These are phyloP conservation scores for Bruguiera gymnorhiza DNA, from an alignment of 345 rosid genomes.

Conservation along the genomic window DNA sequence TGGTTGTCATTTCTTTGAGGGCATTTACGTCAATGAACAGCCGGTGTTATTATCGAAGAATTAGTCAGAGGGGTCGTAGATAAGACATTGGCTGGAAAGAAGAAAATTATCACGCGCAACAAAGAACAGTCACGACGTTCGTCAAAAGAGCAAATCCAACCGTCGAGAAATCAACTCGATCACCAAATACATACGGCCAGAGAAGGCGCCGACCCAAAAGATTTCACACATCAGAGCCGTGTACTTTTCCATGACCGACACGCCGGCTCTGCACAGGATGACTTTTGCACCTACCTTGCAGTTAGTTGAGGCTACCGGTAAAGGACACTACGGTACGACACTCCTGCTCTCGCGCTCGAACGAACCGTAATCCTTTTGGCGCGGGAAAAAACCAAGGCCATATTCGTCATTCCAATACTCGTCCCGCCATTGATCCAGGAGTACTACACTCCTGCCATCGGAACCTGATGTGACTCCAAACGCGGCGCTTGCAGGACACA, in stretches of 20 bases:
- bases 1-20: neutral
- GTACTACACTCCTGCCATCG: neutral
- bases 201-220: slow-evolving; percentile 4
- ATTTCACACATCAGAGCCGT: slow-evolving; percentile 14
- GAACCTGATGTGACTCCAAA: slow-evolving; percentile 21
- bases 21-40: slow-evolving; percentile 11
- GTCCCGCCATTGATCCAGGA: slow-evolving; percentile 3
- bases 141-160: slow-evolving; percentile 16
- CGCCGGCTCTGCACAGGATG: slow-evolving; percentile 28
- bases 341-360: no score
- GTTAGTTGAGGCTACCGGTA: slow-evolving; percentile 25
- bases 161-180: slow-evolving; percentile 21
- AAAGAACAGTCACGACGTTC: neutral
- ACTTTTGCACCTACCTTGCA: slow-evolving; percentile 22
- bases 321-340: slow-evolving; percentile 22
- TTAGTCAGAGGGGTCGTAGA: slow-evolving; percentile 29
- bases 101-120: slow-evolving; percentile 35
- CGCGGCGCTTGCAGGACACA: slow-evolving; percentile 34
- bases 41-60: slow-evolving; percentile 25
- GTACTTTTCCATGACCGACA: slow-evolving; percentile 15
- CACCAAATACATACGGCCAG: slow-evolving; percentile 5
- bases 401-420: neutral
- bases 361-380: no score
- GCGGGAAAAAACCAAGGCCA: slow-evolving; percentile 8
- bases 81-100: slow-evolving; percentile 20